phyloP scores from a whole-genome alignment of 768 basidiomycete genomes.

The Lepiota venenata region DNA sequence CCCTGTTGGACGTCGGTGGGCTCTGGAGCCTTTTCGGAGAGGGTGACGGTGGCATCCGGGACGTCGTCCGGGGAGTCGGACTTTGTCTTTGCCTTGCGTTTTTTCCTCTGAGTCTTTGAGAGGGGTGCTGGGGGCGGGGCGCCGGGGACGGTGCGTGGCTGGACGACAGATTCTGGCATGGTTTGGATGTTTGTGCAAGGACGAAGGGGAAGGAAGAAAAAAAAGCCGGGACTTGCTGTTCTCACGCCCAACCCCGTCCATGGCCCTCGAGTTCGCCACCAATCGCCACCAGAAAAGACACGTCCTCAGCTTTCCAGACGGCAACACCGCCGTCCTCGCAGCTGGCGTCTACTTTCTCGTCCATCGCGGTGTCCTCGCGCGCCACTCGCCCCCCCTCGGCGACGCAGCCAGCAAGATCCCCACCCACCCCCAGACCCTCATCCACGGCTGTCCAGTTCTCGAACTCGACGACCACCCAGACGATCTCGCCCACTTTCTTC shows the following conservation, averaged over 20 bases:
- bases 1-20: conserved; percentile 44
- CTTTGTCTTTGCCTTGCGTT: conserved; percentile 52
- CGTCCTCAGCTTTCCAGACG: conserved; percentile 62
- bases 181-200: conserved; percentile 15
- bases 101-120: conserved; percentile 71
- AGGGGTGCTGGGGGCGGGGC: conserved; percentile 61
- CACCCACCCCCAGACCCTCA: conserved; percentile 22
- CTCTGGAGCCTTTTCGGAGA: conserved; percentile 51
- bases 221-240: not conserved
- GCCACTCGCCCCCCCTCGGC: conserved; percentile 55
- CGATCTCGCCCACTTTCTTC: conserved; percentile 56
- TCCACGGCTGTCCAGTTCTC: conserved; percentile 60
- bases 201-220: conserved; percentile 7
- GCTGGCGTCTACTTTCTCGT: conserved; percentile 62
- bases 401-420: conserved; percentile 32
- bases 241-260: conserved; percentile 7
- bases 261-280: conserved; percentile 40
- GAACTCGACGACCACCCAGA: conserved; percentile 50
- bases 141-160: conserved; percentile 67
- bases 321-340: conserved; percentile 63
- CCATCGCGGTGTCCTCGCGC: conserved; percentile 60
- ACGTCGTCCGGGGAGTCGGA: conserved; percentile 42
- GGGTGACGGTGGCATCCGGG: conserved; percentile 43
- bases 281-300: conserved; percentile 37
- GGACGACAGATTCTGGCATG: conserved; percentile 35